Evolutionary conservation across 1,284 basidiomycete species (phyloP).

Genomic region (Tilletia horrida): DNA sequence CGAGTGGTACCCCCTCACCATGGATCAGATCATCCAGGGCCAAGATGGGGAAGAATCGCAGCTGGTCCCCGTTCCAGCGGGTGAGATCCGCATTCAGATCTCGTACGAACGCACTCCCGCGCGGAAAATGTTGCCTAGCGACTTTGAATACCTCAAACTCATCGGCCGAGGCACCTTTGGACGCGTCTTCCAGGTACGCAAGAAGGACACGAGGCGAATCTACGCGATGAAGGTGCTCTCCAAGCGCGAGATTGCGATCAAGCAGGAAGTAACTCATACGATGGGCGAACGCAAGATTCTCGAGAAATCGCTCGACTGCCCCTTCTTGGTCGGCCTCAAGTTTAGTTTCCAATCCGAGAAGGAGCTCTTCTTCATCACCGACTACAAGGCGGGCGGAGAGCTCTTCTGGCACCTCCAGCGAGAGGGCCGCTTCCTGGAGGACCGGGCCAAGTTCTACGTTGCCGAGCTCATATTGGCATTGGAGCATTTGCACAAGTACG

Average conservation of each 20-base stretch:
- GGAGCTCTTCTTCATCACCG: slow-evolving; percentile 94
- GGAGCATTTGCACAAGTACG: slow-evolving; percentile 93
- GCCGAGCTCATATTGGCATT: slow-evolving; percentile 89
- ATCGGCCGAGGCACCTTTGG: slow-evolving; percentile 98
- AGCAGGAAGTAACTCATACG: slow-evolving; percentile 98
- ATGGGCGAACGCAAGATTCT: slow-evolving; percentile 99
- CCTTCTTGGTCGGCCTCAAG: slow-evolving; percentile 97
- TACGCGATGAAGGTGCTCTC: slow-evolving; percentile 99
- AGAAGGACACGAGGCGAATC: slow-evolving; percentile 94
- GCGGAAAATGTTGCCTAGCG: slow-evolving; percentile 58
- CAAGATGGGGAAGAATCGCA: slow-evolving; percentile 25
- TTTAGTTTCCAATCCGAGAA: slow-evolving; percentile 96
- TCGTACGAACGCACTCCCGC: slow-evolving; percentile 67
- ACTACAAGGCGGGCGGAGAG: slow-evolving; percentile 98
- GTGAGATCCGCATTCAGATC: slow-evolving; percentile 90
- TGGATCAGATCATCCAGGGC: background rate
- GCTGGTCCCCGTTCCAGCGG: slow-evolving; percentile 52
- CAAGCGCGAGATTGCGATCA: slow-evolving; percentile 97
- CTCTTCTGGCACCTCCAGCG: slow-evolving; percentile 96
- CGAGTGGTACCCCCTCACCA: slow-evolving; percentile 85
- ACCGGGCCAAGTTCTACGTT: slow-evolving; percentile 88
- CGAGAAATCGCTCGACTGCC: slow-evolving; percentile 86
- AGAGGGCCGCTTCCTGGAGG: slow-evolving; percentile 87
- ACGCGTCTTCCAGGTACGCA: slow-evolving; percentile 94
- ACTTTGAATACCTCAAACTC: slow-evolving; percentile 98